Base-by-base conservation (phyloP, 345 rosid genomes). In the Balakata baccata region DNA sequence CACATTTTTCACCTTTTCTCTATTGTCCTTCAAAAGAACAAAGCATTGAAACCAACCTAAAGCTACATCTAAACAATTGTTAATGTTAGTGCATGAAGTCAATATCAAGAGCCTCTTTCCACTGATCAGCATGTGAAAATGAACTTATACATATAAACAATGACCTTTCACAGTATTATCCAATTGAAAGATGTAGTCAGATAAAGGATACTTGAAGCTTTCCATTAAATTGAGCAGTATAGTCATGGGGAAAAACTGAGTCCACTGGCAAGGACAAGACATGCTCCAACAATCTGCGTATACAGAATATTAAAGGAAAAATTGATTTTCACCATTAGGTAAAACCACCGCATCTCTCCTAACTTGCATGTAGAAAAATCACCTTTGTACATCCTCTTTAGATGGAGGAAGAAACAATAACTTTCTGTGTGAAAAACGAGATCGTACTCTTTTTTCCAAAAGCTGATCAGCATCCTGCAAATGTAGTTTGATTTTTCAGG, bases 401-500 rank as follows among this genome's bases (percentile, higher is more conserved):
- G 93, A 85, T 52, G 92, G 93, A 73, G 97, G 90, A 80, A 89
- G 91, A 89, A 92, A 95, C 79, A 92, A 65, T 3, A 90, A 76
- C 78, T 89, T 90, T 71, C 96, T 86, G 76, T 92, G 96, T 51
- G 98, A 92, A 82, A 94, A 90, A 70, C 98, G 96, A 58, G 98
- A 94, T 78, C 96, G 89, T 74, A 90, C 98, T 84, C 98, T 84
- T 82, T 94, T 94, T 76, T 94, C 98, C 83, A 94, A 81, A 82
- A 94, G 94, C 78, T 94, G 97, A 75, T 94, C 98, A 70, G 92
- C 99, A 80, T 92, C 98, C 99, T 92, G 88, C 74, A 76, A 50
- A 53, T 29, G 53, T 20, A 29, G 38, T 29, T n/a, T 53, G 23
- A 66, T 6, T 64, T 58, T 23, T 58, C 29, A 51, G 54, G 22